Percentiles rank a stretch among this genome's conserved stretches.
Conservation (phyloP, 2,329 filamentous ascomycete species). For the Neofusicoccum kwambonambiense region DNA sequence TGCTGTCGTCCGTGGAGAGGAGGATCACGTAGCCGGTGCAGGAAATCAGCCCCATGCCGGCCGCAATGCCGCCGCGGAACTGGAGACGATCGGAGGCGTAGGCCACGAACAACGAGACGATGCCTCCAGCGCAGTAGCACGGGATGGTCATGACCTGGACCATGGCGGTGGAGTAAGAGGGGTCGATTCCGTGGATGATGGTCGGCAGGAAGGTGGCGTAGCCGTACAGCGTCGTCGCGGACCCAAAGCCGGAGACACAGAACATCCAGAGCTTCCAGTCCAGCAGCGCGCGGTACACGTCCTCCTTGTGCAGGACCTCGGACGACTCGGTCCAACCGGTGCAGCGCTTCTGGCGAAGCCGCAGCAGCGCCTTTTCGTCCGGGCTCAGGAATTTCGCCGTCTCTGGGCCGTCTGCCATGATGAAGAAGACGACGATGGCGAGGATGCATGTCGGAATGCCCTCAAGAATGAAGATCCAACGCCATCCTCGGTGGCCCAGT, state of each 20-base stretch:
- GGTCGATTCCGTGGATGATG: constrained; percentile 69
- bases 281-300: constrained; percentile 64
- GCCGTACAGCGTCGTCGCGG: constrained; percentile 75
- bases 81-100: constrained; percentile 67
- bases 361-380: constrained; percentile 61
- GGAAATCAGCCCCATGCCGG: constrained; percentile 69
- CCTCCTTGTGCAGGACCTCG: constrained; percentile 57
- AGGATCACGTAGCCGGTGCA: constrained; percentile 45
- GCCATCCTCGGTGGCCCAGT: constrained; percentile 65
- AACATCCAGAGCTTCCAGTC: constrained; percentile 79
- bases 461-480: constrained; percentile 67
- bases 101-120: constrained; percentile 66
- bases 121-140: constrained; percentile 71
- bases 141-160: constrained; percentile 77
- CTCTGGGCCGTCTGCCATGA: constrained; percentile 66
- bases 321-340: constrained; percentile 49
- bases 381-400: constrained; percentile 60
- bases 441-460: constrained; percentile 57
- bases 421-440: constrained; percentile 55
- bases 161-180: constrained; percentile 59
- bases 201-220: constrained; percentile 77
- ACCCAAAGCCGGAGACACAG: constrained; percentile 67
- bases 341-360: constrained; percentile 50
- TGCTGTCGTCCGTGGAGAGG: constrained; percentile 58
- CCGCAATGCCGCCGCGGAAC: constrained; percentile 56